Percentiles rank a stretch among this genome's conserved stretches.
These are phyloP conservation scores for Saturnispora diversa DNA, from an alignment of 805 yeast genomes.

Conservation along the genomic window DNA sequence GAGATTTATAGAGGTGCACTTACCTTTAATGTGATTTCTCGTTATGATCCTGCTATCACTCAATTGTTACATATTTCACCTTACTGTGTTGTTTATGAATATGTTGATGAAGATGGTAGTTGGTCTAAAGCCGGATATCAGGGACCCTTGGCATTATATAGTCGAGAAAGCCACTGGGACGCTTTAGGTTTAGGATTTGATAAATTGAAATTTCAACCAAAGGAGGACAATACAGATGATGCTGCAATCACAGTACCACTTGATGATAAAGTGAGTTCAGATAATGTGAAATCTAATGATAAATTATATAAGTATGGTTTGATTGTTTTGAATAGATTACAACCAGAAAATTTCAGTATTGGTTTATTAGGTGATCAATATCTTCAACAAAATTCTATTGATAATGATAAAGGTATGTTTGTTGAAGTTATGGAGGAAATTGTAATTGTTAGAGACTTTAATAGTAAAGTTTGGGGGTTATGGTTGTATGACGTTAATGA, in stretches of 20 bases:
- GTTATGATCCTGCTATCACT: constrained; percentile 66
- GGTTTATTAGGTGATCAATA: constrained; percentile 54
- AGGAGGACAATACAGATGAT: background rate
- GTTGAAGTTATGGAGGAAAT: constrained; percentile 63
- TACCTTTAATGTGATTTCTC: constrained; percentile 66
- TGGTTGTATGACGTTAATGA: constrained; percentile 71
- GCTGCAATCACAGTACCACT: constrained; percentile 1
- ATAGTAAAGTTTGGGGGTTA: constrained; percentile 66
- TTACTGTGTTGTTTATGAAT: constrained; percentile 64
- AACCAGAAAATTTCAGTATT: constrained; percentile 63
- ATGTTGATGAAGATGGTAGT: constrained; percentile 41
- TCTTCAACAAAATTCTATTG: constrained; percentile 23
- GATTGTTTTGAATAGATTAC: constrained; percentile 57
- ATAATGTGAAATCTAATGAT: constrained; percentile 32
- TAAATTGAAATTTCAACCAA: constrained; percentile 3
- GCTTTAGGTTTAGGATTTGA: constrained; percentile 5
- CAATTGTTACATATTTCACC: constrained; percentile 62
- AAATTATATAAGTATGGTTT: constrained; percentile 54
- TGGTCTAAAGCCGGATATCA: constrained; percentile 67
- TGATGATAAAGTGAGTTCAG: constrained; percentile 9
- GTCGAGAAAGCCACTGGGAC: constrained; percentile 20
- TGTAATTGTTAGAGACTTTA: constrained; percentile 57
- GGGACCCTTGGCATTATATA: constrained; percentile 62
- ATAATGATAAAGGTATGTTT: constrained; percentile 39
- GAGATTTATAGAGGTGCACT: constrained; percentile 61